Base-by-base conservation (phyloP, 2,329 filamentous ascomycete genomes). In the Parastagonospora nodorum region DNA sequence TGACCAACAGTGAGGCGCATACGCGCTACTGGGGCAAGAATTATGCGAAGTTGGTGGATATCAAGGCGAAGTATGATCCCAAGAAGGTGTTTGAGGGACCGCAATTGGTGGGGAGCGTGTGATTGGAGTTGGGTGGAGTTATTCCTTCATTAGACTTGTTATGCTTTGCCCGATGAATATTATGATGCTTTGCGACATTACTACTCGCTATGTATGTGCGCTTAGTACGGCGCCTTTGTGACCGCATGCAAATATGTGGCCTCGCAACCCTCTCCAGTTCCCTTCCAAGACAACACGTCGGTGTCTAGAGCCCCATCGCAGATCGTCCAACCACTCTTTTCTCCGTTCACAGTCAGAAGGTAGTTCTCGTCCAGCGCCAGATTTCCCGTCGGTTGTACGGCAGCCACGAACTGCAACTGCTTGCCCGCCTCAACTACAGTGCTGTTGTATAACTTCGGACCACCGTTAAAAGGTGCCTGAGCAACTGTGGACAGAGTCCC, bases 1-100 rank as follows among this genome's bases (percentile, higher is more conserved):
- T 82, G 57, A 71, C 69, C 41, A 69, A 71, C 29, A 68, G 70
- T 1, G 71, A 73, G 30, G 79, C 79, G 4, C 74, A 78, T 57
- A 56, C 72, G 28, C 66, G 74, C 50, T 81, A 82, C 62, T 82
- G 75, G 61, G 64, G 74, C 5, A 56, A 56, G 1, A 62, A 73
- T 14, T 74, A 68, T 45, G 48, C 57, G 8, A 65, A 56, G 47
- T 51, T 75, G 56, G 63, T 65, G 24, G 45, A 55, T 33, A 58
- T 75, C 1, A 75, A 75, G 63, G 54, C 44, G 46, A 58, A 52
- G 43, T 72, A 64, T 55, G 73, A 75, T 52, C 71, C 73, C 1
- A 64, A 71, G 50, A 59, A 51, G 46, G 51, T 63, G 15, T 67
- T 68, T 46, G 53, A 53, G 44, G 61, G 61, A 2, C 63, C 64